Percentiles rank a stretch among this genome's conserved stretches.
Evolutionary conservation across 371 early-diverging fungal species (phyloP).

Genomic region (Conidiobolus incongruus): DNA sequence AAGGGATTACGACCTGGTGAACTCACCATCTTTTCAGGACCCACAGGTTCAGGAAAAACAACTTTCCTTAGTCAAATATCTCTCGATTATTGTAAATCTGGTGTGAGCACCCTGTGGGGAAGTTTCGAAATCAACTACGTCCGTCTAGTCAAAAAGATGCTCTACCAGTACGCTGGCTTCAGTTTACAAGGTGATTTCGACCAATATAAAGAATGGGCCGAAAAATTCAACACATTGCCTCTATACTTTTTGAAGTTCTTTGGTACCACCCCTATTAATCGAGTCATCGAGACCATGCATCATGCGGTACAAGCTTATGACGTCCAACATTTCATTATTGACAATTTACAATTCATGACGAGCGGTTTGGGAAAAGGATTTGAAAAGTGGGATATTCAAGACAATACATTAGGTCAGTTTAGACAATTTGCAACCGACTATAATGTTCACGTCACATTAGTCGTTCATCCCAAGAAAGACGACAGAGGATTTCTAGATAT

Average conservation of each 20-base stretch:
- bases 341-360: constrained; percentile 63
- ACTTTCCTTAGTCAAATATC: constrained; percentile 51
- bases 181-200: constrained; percentile 19
- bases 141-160: constrained; percentile 43
- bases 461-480: constrained; percentile 55
- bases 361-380: constrained; percentile 30
- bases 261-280: constrained; percentile 39
- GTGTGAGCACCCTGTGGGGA: constrained; percentile 58
- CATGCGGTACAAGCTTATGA: constrained; percentile 47
- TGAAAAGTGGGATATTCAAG: constrained; percentile 52
- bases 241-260: constrained; percentile 54
- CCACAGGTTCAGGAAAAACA: constrained; percentile 56
- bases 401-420: constrained; percentile 35
- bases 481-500: constrained; percentile 28
- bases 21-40: constrained; percentile 45
- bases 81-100: constrained; percentile 43
- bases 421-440: constrained; percentile 43
- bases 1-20: constrained; percentile 58
- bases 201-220: constrained; percentile 26
- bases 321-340: constrained; percentile 47
- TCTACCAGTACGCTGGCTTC: constrained; percentile 36
- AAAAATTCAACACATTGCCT: constrained; percentile 44
- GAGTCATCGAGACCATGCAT: constrained; percentile 43
- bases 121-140: constrained; percentile 55
- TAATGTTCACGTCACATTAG: constrained; percentile 50